These are phyloP conservation scores for Dryadomyces quercivorus DNA, from an alignment of 2,329 filamentous ascomycete genomes.

Conservation along the genomic window DNA sequence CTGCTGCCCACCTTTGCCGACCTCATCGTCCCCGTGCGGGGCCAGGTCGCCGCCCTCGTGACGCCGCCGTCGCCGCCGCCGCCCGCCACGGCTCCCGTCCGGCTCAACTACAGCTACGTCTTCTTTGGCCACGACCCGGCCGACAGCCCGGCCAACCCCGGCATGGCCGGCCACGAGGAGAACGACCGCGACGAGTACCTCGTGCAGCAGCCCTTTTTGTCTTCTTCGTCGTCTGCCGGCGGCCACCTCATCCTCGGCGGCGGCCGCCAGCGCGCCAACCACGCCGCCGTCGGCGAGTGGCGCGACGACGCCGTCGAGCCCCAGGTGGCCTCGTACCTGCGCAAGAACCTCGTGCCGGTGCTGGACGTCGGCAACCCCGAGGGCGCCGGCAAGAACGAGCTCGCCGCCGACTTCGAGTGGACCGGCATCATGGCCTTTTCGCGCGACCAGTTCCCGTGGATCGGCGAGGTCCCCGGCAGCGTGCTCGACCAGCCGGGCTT, in stretches of 20 bases:
- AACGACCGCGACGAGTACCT: slow-evolving; percentile 55
- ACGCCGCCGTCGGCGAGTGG: slow-evolving; percentile 28
- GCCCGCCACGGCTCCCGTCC: neutral
- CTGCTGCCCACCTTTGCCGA: slow-evolving; percentile 57
- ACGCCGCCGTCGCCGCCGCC: slow-evolving; percentile 45
- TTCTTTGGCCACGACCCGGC: slow-evolving; percentile 34
- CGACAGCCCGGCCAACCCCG: slow-evolving; percentile 5
- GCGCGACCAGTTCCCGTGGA: slow-evolving; percentile 56
- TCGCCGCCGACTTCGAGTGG: slow-evolving; percentile 53
- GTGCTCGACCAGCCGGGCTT: slow-evolving; percentile 12
- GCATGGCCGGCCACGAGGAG: slow-evolving; percentile 7
- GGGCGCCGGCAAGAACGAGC: slow-evolving; percentile 15
- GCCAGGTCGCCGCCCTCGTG: slow-evolving; percentile 55
- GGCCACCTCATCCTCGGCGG: slow-evolving; percentile 61
- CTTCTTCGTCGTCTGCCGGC: slow-evolving; percentile 13
- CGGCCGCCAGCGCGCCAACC: slow-evolving; percentile 43
- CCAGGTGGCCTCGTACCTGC: slow-evolving; percentile 42
- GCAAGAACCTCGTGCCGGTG: slow-evolving; percentile 26
- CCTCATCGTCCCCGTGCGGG: slow-evolving; percentile 65
- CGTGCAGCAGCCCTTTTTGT: slow-evolving; percentile 44
- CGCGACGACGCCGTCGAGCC: slow-evolving; percentile 22
- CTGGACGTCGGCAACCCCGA: slow-evolving; percentile 24
- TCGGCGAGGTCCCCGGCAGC: slow-evolving; percentile 48
- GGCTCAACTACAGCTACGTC: slow-evolving; percentile 47
- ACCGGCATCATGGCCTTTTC: slow-evolving; percentile 72